Evolutionary conservation across 2,329 filamentous ascomycete species (phyloP), one percentile per base, ranked within the genome.

Genomic region (Diplodia corticola): DNA sequence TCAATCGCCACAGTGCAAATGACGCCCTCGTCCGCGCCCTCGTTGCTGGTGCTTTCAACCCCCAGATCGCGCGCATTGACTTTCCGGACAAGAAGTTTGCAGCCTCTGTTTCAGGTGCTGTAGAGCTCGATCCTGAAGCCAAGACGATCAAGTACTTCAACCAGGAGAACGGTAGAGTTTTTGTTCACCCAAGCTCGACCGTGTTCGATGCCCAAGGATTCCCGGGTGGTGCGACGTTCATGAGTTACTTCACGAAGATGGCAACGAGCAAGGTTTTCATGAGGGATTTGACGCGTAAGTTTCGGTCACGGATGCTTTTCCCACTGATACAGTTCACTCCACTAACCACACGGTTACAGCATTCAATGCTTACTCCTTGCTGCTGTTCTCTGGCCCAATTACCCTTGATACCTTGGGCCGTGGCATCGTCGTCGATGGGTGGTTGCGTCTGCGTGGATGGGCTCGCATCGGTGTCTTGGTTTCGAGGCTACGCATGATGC

Each of bases 41-140:
- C 17, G 77, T 83, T 9, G 83, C 83, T 1, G 83, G 79, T 15
- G 78, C 83, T 3, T 84, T 85, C 77, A 82, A 82, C 48, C 95
- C 95, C 0, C 94, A 98, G 78, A 88, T 97, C 69, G 93, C 93
- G 15, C 88, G 93, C 63, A 97, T 99, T 74, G 90, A 93, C 70
- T 92, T 97, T 71, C 95, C 95, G 0, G 92, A 97, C 79, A 96
- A 96, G 82, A 98, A 97, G 78, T 99, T 96, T 77, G 91, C 91
- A 13, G 88, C 89, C 40, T 92, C 91, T 2, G 87, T 96, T 69
- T 91, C 92, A 0, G 95, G 95, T 7, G 92, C 95, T 0, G 91
- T 98, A 1, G 94, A 95, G 76, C 84, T 97, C 6, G 95, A 99
- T 74, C 94, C 94, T 0, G 94, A 98, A 78, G 94, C 94, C 4